phyloP scores from a whole-genome alignment of 768 basidiomycete genomes.

The Amanita exitialis region DNA sequence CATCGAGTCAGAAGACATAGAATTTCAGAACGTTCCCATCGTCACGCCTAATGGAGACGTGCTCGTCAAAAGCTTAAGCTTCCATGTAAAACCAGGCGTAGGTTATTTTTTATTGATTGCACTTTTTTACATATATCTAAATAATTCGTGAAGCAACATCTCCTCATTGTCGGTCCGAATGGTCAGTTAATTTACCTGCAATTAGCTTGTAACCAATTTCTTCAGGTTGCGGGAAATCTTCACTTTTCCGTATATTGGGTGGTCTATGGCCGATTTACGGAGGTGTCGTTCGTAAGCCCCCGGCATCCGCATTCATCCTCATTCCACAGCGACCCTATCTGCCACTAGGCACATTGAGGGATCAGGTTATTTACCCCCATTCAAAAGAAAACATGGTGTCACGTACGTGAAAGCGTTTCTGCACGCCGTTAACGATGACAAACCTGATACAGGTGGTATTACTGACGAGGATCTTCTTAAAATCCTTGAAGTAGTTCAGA shows the following conservation, averaged over 20 bases:
- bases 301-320: slow-evolving; percentile 80
- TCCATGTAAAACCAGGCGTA: slow-evolving; percentile 84
- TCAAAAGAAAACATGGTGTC: slow-evolving; percentile 68
- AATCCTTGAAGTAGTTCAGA: slow-evolving; percentile 72
- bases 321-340: slow-evolving; percentile 96
- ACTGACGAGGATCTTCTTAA: slow-evolving; percentile 66
- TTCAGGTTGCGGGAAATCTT: slow-evolving; percentile 78
- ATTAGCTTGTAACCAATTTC: background rate
- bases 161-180: slow-evolving; percentile 92
- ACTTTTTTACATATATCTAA: background rate
- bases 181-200: slow-evolving; percentile 30
- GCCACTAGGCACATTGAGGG: slow-evolving; percentile 86
- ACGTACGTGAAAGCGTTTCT: slow-evolving; percentile 31
- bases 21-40: slow-evolving; percentile 89
- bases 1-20: slow-evolving; percentile 80
- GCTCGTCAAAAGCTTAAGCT: slow-evolving; percentile 74
- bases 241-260: slow-evolving; percentile 90
- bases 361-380: slow-evolving; percentile 96
- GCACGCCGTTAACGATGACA: slow-evolving; percentile 3
- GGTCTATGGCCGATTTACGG: slow-evolving; percentile 88
- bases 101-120: slow-evolving; percentile 9
- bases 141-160: slow-evolving; percentile 54
- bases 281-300: slow-evolving; percentile 84
- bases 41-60: slow-evolving; percentile 95
- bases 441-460: slow-evolving; percentile 38